These are phyloP conservation scores for Yamadazyma kitorensis DNA, from an alignment of 805 yeast species.

Conservation along the genomic window DNA sequence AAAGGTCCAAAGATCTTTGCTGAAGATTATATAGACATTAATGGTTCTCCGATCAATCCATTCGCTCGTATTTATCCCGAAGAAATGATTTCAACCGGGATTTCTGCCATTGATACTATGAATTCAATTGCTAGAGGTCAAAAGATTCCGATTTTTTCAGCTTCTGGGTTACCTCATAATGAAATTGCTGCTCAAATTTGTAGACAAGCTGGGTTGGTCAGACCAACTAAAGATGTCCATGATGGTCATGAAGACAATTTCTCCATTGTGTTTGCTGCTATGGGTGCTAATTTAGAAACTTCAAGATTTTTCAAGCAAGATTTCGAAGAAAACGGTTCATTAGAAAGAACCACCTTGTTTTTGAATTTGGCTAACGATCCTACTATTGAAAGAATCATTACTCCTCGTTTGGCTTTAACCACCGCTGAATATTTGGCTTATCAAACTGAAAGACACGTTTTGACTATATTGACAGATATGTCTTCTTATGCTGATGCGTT, in stretches of 20 bases:
- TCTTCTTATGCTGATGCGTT: slow-evolving; percentile 99
- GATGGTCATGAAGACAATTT: slow-evolving; percentile 99
- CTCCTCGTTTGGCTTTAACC: slow-evolving; percentile 97
- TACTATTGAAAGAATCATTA: slow-evolving; percentile 98
- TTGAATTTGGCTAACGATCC: slow-evolving; percentile 98
- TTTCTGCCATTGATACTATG: slow-evolving; percentile 98
- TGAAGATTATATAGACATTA: slow-evolving; percentile 96
- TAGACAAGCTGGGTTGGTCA: slow-evolving; percentile 98
- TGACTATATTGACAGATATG: slow-evolving; percentile 98
- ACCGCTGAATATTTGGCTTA: slow-evolving; percentile 98
- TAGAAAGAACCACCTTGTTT: slow-evolving; percentile 96
- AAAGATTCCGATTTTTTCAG: slow-evolving; percentile 98
- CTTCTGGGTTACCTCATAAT: slow-evolving; percentile 98
- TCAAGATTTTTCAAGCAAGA: slow-evolving; percentile 98
- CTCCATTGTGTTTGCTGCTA: slow-evolving; percentile 98
- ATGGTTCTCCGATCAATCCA: slow-evolving; percentile 98
- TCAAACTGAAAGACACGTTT: slow-evolving; percentile 98
- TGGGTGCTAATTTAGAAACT: slow-evolving; percentile 99
- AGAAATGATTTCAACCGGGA: slow-evolving; percentile 99
- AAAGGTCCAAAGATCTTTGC: slow-evolving; percentile 98
- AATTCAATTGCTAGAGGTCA: slow-evolving; percentile 99
- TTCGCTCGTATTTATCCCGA: slow-evolving; percentile 98
- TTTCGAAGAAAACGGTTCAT: slow-evolving; percentile 97
- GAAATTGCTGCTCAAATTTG: slow-evolving; percentile 99
- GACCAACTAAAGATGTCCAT: slow-evolving; percentile 99